phyloP scores from a whole-genome alignment of 2,329 filamentous ascomycete genomes.

The Alternaria viburni region DNA sequence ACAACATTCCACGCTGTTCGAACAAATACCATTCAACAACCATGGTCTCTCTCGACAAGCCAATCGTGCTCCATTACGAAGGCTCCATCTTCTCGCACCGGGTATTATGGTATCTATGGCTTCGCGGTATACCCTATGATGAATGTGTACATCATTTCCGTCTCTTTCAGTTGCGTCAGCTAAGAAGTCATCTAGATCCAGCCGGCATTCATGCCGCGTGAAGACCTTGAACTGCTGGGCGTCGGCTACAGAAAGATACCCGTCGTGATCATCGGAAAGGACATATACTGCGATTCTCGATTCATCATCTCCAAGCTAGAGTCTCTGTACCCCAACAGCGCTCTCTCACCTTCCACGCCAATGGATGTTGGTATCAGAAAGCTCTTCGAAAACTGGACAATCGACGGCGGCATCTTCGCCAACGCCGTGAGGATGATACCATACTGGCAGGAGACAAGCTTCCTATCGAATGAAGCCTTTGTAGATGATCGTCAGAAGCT shows the following conservation, averaged over 20 bases:
- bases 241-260: conserved; percentile 50
- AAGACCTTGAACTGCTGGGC: conserved; percentile 37
- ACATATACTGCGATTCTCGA: conserved; percentile 42
- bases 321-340: conserved; percentile 21
- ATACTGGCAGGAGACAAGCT: conserved; percentile 56
- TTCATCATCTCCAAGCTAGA: conserved; percentile 43
- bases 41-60: conserved; percentile 45
- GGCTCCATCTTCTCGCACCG: conserved; percentile 69
- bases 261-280: conserved; percentile 38
- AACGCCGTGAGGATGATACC: conserved; percentile 64
- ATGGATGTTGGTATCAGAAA: conserved; percentile 57
- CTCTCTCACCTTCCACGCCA: conserved; percentile 18
- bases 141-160: conserved; percentile 66
- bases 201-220: conserved; percentile 47
- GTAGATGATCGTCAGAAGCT: conserved; percentile 62
- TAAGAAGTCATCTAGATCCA: conserved; percentile 59
- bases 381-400: conserved; percentile 63
- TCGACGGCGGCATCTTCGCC: conserved; percentile 65
- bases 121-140: conserved; percentile 69
- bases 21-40: not conserved
- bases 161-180: not conserved
- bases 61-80: conserved; percentile 71
- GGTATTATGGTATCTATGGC: conserved; percentile 70
- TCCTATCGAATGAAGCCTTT: conserved; percentile 65
- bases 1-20: not conserved